phyloP scores from a whole-genome alignment of 202 grass and related monocot species.

The Zizania palustris region DNA sequence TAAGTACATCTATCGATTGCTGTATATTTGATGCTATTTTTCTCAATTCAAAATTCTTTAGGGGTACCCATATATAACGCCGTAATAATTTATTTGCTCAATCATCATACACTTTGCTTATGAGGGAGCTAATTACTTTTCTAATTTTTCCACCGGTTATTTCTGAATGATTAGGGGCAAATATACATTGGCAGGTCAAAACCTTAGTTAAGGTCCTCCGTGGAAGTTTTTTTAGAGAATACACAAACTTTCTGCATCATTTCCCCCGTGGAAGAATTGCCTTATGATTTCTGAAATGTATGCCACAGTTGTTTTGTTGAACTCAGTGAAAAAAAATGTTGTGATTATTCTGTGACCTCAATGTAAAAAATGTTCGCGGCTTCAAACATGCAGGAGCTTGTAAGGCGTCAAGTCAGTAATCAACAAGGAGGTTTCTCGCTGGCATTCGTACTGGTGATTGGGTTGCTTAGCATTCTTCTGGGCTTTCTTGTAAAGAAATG shows the following conservation, averaged over 20 bases:
- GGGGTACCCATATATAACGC: constrained; percentile 12
- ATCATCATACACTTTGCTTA: not conserved
- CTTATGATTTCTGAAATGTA: not conserved
- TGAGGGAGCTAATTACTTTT: not conserved
- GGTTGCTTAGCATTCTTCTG: constrained; percentile 53
- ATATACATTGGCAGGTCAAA: not conserved
- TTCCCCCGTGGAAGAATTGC: not conserved
- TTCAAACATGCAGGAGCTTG: constrained; percentile 48
- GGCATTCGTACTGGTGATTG: constrained; percentile 45
- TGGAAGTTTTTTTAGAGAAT: not conserved
- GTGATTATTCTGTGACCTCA: too few relatives aligned
- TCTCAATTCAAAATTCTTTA: constrained; percentile 27
- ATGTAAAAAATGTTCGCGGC: not conserved
- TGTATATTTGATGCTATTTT: not conserved
- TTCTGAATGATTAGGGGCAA: not conserved
- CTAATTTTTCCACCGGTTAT: too few relatives aligned
- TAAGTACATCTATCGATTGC: constrained; percentile 11
- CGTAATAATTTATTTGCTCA: not conserved
- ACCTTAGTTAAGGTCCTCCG: not conserved
- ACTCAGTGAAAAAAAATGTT: not conserved
- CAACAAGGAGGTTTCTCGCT: constrained; percentile 54
- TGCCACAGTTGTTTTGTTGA: constrained; percentile 20
- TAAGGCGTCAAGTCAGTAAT: constrained; percentile 44
- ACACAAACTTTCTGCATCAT: too few relatives aligned
- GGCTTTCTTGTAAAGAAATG: constrained; percentile 69